Evolutionary conservation across 495 filamentous ascomycete species (phyloP).

Genomic region (Aspergillus leporis): DNA sequence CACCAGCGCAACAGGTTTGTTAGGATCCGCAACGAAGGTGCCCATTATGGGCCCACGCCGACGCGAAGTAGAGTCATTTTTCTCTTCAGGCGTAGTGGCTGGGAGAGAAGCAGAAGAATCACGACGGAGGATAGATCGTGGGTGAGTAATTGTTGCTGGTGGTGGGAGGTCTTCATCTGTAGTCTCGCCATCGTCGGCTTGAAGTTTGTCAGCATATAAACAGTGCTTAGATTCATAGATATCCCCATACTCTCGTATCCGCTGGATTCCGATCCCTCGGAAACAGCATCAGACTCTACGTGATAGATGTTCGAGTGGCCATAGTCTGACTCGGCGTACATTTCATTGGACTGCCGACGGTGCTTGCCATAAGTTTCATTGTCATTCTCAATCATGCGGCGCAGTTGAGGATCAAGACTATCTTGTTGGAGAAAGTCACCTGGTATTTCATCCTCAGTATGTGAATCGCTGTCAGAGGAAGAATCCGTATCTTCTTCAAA

Average conservation of each 20-base stretch:
- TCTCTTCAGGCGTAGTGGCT: conserved; percentile 48
- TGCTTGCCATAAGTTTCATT: conserved; percentile 47
- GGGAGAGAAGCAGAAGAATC: conserved; percentile 49
- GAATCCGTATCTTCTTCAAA: conserved; percentile 52
- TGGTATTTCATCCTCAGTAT: conserved; percentile 61
- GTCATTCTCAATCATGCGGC: conserved; percentile 67
- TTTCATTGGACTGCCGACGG: conserved; percentile 44
- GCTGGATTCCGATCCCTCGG: conserved; percentile 58
- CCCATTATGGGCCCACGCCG: conserved; percentile 58
- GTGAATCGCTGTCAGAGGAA: conserved; percentile 52
- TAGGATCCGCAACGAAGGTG: conserved; percentile 54
- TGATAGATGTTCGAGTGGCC: conserved; percentile 51
- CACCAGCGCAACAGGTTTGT: conserved; percentile 72
- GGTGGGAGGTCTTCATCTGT: conserved; percentile 78
- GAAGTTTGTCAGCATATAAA: conserved; percentile 53
- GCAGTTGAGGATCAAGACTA: conserved; percentile 65
- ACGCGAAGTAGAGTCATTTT: conserved; percentile 49
- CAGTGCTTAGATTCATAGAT: conserved; percentile 10
- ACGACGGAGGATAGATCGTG: conserved; percentile 57
- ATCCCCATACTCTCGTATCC: conserved; percentile 72
- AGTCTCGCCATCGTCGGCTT: conserved; percentile 80
- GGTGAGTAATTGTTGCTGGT: conserved; percentile 53
- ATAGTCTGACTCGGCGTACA: conserved; percentile 47
- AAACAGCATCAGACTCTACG: conserved; percentile 54
- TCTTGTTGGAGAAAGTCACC: conserved; percentile 73